These are phyloP conservation scores for Suillus sp. DNA, from an alignment of 768 basidiomycete genomes.

Conservation along the genomic window DNA sequence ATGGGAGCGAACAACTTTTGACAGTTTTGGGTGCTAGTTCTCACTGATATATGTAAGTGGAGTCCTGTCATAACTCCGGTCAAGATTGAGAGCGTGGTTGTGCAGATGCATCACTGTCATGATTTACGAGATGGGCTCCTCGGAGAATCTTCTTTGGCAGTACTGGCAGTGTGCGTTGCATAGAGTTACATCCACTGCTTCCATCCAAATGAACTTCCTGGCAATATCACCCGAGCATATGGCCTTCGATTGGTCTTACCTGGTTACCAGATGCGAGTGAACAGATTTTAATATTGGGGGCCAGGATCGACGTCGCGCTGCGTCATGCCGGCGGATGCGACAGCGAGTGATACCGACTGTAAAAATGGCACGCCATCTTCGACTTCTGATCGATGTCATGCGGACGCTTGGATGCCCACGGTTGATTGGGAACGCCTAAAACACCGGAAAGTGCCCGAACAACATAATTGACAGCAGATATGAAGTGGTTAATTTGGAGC, in stretches of 20 bases:
- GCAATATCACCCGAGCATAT: neutral
- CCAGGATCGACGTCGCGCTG: neutral
- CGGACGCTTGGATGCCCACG: neutral
- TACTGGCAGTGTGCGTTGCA: neutral
- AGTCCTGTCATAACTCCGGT: neutral
- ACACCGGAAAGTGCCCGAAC: neutral
- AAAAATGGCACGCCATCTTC: neutral
- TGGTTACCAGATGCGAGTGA: neutral
- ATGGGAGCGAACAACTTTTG: neutral
- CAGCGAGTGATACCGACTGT: neutral
- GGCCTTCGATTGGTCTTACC: neutral
- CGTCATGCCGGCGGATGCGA: slow-evolving; percentile 8
- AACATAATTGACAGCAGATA: neutral
- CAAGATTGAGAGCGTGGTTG: slow-evolving; percentile 2
- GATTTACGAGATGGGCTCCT: slow-evolving; percentile 4
- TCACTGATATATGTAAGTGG: slow-evolving; percentile 5
- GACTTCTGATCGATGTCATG: neutral
- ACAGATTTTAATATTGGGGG: neutral
- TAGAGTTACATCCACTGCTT: neutral
- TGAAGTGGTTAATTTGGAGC: neutral
- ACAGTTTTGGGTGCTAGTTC: neutral
- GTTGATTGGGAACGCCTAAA: neutral
- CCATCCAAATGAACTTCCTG: neutral
- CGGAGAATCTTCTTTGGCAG: neutral
- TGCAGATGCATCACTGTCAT: neutral